Conservation (phyloP, 2,329 filamentous ascomycete species). For the Chrysoporthe deuterocubensis region DNA sequence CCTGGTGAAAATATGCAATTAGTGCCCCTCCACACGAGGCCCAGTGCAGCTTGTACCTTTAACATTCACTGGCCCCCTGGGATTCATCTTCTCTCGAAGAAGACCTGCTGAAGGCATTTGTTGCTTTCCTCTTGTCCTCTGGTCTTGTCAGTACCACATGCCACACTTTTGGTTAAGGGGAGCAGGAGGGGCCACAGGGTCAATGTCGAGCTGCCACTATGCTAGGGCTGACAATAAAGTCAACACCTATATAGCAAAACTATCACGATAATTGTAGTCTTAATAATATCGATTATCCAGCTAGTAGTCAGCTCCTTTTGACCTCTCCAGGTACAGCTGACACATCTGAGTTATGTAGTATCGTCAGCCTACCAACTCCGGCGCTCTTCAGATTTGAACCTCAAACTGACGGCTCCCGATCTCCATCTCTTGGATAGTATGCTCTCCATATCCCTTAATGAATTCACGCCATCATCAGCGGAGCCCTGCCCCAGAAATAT, state of each 20-base stretch:
- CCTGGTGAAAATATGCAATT: not conserved
- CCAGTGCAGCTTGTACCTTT: not conserved
- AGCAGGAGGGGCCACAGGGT: too few relatives aligned
- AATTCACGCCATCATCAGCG: not conserved
- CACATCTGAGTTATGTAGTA: not conserved
- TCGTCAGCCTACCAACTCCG: not conserved
- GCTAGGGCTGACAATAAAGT: too few relatives aligned
- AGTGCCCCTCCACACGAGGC: not conserved
- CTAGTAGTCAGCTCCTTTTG: too few relatives aligned
- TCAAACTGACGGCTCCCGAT: not conserved
- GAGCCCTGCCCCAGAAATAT: not conserved
- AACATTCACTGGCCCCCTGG: not conserved
- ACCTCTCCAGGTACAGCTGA: not conserved
- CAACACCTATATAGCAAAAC: too few relatives aligned
- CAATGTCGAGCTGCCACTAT: too few relatives aligned
- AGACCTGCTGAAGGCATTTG: too few relatives aligned
- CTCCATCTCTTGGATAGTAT: not conserved
- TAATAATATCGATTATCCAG: too few relatives aligned
- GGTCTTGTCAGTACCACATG: too few relatives aligned
- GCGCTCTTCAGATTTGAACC: not conserved
- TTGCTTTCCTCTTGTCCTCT: too few relatives aligned
- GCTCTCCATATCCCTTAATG: not conserved
- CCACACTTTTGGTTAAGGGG: too few relatives aligned
- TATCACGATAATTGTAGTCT: too few relatives aligned
- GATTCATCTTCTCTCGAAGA: too few relatives aligned